These are phyloP conservation scores for Fusarium musae DNA, from an alignment of 2,329 filamentous ascomycete species.

Conservation along the genomic window DNA sequence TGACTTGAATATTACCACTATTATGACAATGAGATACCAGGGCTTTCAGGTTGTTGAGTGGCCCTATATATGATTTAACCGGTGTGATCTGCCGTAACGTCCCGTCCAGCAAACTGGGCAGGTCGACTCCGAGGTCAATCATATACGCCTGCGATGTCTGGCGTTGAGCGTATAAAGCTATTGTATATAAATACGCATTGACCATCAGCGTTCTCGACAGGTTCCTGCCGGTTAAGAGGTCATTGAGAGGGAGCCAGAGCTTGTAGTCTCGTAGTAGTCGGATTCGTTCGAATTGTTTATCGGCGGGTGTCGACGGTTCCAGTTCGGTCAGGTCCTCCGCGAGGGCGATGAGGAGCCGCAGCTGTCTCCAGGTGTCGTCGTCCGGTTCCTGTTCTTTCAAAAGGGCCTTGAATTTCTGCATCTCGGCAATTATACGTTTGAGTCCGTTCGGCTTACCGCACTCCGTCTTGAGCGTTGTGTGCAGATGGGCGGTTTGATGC, in stretches of 20 bases:
- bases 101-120: not conserved
- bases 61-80: not conserved
- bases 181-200: slow-evolving; percentile 18
- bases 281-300: slow-evolving; percentile 16
- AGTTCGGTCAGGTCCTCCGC: slow-evolving; percentile 11
- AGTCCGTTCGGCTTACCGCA: not conserved
- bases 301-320: not conserved
- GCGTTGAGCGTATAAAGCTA: slow-evolving; percentile 11
- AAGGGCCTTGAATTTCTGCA: slow-evolving; percentile 6
- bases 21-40: not conserved
- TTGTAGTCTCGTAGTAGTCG: slow-evolving; percentile 13
- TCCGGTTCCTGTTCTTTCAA: slow-evolving; percentile 9
- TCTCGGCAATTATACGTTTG: slow-evolving; percentile 11
- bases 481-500: not conserved
- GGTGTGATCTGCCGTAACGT: slow-evolving; percentile 6
- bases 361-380: not conserved
- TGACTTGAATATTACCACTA: not conserved
- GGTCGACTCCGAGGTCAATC: slow-evolving; percentile 15
- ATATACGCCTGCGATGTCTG: slow-evolving; percentile 13
- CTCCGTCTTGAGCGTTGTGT: not conserved
- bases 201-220: slow-evolving; percentile 23
- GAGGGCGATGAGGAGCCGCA: slow-evolving; percentile 13
- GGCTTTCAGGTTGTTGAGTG: not conserved
- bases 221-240: slow-evolving; percentile 13
- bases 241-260: slow-evolving; percentile 21